Base-by-base conservation (phyloP, 129 eudicot species). In the Scalesia atractyloides region DNA sequence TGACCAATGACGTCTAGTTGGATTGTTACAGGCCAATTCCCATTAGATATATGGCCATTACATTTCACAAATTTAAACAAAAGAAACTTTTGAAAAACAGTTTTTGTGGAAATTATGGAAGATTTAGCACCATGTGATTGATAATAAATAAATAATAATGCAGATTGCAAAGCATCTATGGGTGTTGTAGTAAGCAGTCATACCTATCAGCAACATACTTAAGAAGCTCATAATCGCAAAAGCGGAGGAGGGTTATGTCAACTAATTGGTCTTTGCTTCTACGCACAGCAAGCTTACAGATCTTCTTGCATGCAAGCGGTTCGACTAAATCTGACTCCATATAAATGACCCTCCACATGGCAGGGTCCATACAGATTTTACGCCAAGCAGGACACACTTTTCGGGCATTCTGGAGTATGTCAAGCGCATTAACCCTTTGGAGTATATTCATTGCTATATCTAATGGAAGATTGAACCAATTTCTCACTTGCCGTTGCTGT, bases 241-340 rank as follows among this genome's bases (percentile, higher is more conserved):
- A 10, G 6, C 16, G 9, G 4, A 26, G 7, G 14, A 59, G 5
- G 34, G 65, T 59, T 13, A 59, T 10, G 3, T 59, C 43, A 30
- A 59, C 41, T 39, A 59, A 24, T 30, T 59, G 65, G 33, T 43
- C 65, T 13, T 59, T 39, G 39, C 65, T 59, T 59, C 65, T 59
- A 59, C 26, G 41, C 11, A 59, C 18, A 59, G 41, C 65, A 59
- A 13, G 18, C 41, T 30, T 26, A 59, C 65, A 59, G 7, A 53
- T 16, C 5, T 16, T 17, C 63, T 20, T 57, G 36, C 7, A 37
- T 37, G 9, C 43, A 7, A 7, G 8, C 43, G 8, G 7, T 37
- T 5, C 43, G 9, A 5, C 43, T 37, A 5, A 7, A 37, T 37
- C 43, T 37, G 7, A 5, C 43, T 26, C 19, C 18, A 53, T 8